Base-by-base conservation (phyloP, 1,284 basidiomycete genomes). In the Ganoderma leucocontextum region DNA sequence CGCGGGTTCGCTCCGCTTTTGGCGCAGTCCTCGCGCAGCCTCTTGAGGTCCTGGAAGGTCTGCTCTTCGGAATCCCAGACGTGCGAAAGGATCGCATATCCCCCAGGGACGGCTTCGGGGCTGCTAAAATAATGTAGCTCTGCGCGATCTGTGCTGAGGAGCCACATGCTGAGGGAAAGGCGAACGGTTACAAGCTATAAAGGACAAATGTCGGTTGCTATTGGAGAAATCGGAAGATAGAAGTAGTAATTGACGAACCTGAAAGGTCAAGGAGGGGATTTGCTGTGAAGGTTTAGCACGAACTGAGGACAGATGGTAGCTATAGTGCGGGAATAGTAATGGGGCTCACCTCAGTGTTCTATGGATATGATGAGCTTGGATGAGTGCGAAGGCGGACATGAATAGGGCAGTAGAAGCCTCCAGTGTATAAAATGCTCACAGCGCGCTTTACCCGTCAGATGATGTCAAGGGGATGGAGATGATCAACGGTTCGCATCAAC, bases 51-150 rank as follows among this genome's bases (percentile, higher is more conserved):
- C 55, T 58, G 19, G 55, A 58, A 58, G 1, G 55, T 36, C 55
- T 58, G 55, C 19, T 58, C 55, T 35, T 58, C 35, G 9, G 33
- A n/a, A 12, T n/a, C 55, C 55, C 55, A 58, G 33, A 58, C 55
- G 55, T 58, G 55, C 19, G 55, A 58, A 35, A 58, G 55, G 55
- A 58, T 58, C 17, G 55, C 35, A 19, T 58, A 58, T 2, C 55
- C 55, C 6, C 19, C 55, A 9, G 55, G 55, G 55, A 58, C 55
- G 17, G 55, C 35, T 5, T 58, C 35, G 35, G 55, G 55, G 17
- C n/a, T 4, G 35, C 33, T 58, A 19, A 58, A 58, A 19, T 38
- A 58, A 19, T 58, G 55, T 2, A 58, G 55, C 55, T 58, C 55
- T 33, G 55, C 35, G 7, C 55, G 55, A 22, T 58, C 55, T 8